Conservation (phyloP, 1,284 basidiomycete genomes). For the Irpex sp. region DNA sequence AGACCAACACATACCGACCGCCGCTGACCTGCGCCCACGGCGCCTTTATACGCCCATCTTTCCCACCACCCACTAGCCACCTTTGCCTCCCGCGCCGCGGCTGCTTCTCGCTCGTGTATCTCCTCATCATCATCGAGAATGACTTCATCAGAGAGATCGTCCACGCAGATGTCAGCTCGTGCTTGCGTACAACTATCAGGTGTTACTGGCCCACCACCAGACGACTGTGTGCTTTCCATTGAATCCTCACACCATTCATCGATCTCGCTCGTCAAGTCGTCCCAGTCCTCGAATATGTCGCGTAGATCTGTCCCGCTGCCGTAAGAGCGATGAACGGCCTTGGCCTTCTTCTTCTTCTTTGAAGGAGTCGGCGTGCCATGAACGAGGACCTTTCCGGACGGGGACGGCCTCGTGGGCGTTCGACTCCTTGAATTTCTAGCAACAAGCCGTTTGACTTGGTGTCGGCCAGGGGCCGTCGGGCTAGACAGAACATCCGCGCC, state of each 20-base stretch:
- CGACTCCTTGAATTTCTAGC: conserved; percentile 14
- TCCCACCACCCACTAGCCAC: conserved; percentile 62
- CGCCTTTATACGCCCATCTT: conserved; percentile 39
- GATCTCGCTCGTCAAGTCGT: conserved; percentile 47
- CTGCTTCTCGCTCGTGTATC: conserved; percentile 10
- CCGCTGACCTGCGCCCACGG: conserved; percentile 9
- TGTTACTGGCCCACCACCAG: conserved; percentile 28
- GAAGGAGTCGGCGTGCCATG: conserved; percentile 28
- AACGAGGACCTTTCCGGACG: conserved; percentile 33
- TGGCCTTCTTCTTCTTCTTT: conserved; percentile 14
- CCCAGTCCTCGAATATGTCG: conserved; percentile 36
- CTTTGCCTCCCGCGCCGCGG: conserved; percentile 32
- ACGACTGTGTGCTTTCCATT: conserved; percentile 25
- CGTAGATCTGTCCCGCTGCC: conserved; percentile 42
- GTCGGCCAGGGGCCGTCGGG: conserved; percentile 32
- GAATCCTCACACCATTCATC: conserved; percentile 36
- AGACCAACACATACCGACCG: conserved; percentile 21
- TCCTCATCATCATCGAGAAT: conserved; percentile 19
- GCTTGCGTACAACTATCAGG: conserved; percentile 21
- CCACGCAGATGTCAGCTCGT: conserved; percentile 13
- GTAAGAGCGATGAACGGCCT: conserved; percentile 8
- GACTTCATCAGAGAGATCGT: conserved; percentile 16
- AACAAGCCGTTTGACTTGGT: conserved; percentile 9
- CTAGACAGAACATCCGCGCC: conserved; percentile 61
- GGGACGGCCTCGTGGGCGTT: neutral